A percentile compares a stretch with the other conserved stretches of the same genome.
These are phyloP conservation scores for Amoeboaphelidium protococcarum DNA, from an alignment of 371 early-diverging fungal species.

Conservation along the genomic window DNA sequence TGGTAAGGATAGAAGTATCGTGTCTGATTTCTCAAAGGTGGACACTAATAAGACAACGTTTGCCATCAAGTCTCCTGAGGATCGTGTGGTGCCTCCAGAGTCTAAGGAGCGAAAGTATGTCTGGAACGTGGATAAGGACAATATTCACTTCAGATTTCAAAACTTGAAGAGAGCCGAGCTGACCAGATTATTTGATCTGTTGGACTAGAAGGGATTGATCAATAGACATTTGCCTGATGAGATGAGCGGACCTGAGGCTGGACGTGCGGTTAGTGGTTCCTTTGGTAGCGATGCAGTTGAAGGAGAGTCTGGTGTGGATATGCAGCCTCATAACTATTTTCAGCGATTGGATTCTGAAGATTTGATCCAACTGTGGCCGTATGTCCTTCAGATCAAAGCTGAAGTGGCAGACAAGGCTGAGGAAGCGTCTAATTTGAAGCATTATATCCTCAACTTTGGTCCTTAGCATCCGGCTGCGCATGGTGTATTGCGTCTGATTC, in stretches of 20 bases:
- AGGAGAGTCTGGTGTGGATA: background rate
- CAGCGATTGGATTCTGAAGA: background rate
- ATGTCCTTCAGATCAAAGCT: background rate
- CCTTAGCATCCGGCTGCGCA: conserved; percentile 98
- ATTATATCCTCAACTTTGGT: conserved; percentile 88
- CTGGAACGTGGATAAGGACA: background rate
- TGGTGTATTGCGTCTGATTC: conserved; percentile 88
- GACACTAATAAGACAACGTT: background rate
- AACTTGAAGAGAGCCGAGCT: background rate
- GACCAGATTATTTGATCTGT: background rate
- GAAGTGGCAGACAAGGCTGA: conserved; percentile 1
- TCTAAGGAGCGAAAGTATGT: background rate
- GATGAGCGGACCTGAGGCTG: background rate
- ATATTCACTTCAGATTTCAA: background rate
- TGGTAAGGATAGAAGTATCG: no score
- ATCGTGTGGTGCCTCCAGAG: background rate
- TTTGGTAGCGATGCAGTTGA: background rate
- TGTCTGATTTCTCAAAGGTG: background rate
- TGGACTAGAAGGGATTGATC: no score
- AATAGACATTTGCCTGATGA: no score
- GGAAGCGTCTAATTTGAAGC: conserved; percentile 14
- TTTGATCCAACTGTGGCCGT: background rate
- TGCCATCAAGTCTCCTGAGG: background rate
- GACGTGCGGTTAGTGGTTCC: no score
- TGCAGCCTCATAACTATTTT: background rate